Base-by-base conservation (phyloP, 148 eudicot genomes). In the Rhododendron mucronatum region DNA sequence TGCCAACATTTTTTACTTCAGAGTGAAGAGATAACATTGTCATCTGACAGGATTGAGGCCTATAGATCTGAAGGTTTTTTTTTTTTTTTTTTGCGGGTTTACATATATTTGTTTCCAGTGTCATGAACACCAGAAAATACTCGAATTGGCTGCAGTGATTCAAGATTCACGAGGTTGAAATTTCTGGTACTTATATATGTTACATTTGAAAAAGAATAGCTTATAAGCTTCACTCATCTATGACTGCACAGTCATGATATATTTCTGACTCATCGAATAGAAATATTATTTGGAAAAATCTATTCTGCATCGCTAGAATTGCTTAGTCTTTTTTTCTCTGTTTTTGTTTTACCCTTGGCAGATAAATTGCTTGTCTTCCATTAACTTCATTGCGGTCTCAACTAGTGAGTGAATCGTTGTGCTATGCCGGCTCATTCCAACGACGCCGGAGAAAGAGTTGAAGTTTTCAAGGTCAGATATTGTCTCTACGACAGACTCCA, bases 401-500 rank as follows among this genome's bases (percentile, higher is more conserved):
- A 92, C 93, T 33, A 94, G 87, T 39, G 93, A 85, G 28, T 92
- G 93, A n/a, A n/a, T n/a, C n/a, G n/a, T n/a, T n/a, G n/a, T n/a
- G n/a, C n/a, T n/a, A n/a, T n/a, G n/a, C 81, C 96, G 90, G 87
- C 90, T 92, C 76, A 93, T 48, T 45, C 99, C 99, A 80, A 94
- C 93, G 6, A 93, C 90, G 44, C 99, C 99, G 1, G 95, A 94
- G 89, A 93, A 97, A 39, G 93, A 89, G 85, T 89, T 91, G 88
- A 94, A 95, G 91, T 89, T 93, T 89, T 97, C 99, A 0, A 97
- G 82, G 89, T 97, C 99, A 1, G 95, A 92, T 26, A 96, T 95
- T 14, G 96, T 95, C 48, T 93, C 98, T 84, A 88, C 65, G 48
- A 97, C 93, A 71, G 86, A 87, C 80, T 94, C 92, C 57, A 97